phyloP scores from a whole-genome alignment of 306 rosid species.

The Arachis hypogaea region DNA sequence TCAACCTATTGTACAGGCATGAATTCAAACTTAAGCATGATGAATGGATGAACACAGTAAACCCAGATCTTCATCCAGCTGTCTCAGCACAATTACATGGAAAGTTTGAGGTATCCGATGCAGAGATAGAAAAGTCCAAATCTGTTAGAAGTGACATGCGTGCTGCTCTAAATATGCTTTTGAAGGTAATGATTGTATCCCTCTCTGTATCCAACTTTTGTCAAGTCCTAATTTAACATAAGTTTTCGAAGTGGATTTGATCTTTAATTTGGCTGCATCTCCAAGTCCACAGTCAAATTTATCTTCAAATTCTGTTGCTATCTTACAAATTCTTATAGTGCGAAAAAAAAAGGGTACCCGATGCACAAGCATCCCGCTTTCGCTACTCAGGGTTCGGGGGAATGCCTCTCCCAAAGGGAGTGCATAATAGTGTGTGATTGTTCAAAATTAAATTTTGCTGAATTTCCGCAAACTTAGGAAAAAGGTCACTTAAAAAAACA shows the following conservation, averaged over 20 bases:
- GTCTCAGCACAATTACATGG: constrained; percentile 57
- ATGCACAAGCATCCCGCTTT: too few species aligned
- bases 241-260: not conserved
- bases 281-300: not conserved
- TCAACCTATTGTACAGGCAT: constrained; percentile 54
- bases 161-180: constrained; percentile 63
- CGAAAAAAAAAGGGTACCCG: not conserved
- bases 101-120: constrained; percentile 53
- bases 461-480: constrained; percentile 1
- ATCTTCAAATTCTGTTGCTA: constrained; percentile 1
- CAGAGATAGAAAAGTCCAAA: constrained; percentile 63
- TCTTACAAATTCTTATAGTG: not conserved
- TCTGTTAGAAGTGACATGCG: constrained; percentile 75
- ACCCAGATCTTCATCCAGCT: constrained; percentile 71
- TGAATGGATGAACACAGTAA: constrained; percentile 74
- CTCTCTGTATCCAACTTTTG: not conserved
- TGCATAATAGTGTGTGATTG: constrained; percentile 12
- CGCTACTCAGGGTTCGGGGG: too few species aligned
- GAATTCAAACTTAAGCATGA: constrained; percentile 69
- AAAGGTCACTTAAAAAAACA: not conserved
- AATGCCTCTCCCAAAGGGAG: not conserved
- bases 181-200: constrained; percentile 66
- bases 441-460: constrained; percentile 22
- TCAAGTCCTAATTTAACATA: constrained; percentile 13
- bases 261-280: constrained; percentile 4